These are phyloP conservation scores for Escallonia rubra DNA, from an alignment of 129 eudicot species.

Conservation along the genomic window DNA sequence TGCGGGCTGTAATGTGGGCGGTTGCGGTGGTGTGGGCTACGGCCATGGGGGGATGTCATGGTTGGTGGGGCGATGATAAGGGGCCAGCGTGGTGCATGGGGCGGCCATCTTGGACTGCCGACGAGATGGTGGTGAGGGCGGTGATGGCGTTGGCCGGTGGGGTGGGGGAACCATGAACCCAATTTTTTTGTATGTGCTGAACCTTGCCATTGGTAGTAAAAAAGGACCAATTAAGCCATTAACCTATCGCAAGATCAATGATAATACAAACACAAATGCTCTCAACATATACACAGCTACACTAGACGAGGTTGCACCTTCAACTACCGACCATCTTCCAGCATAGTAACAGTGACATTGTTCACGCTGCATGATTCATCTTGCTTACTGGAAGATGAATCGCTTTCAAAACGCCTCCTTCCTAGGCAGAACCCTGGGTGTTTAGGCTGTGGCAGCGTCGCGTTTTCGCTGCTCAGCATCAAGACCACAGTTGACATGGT, in stretches of 20 bases:
- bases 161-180: too few species aligned
- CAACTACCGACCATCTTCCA: slow-evolving; percentile 56
- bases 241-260: neutral
- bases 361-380: slow-evolving; percentile 65
- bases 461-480: slow-evolving; percentile 64
- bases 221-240: too few species aligned
- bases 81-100: too few species aligned
- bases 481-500: slow-evolving; percentile 59
- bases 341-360: slow-evolving; percentile 55
- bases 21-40: too few species aligned
- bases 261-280: neutral
- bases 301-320: neutral
- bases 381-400: slow-evolving; percentile 52
- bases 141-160: too few species aligned
- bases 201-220: too few species aligned
- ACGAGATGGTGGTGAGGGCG: too few species aligned
- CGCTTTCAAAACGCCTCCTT: slow-evolving; percentile 42
- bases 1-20: too few species aligned
- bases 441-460: slow-evolving; percentile 53
- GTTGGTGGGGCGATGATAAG: too few species aligned
- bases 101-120: too few species aligned
- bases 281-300: slow-evolving; percentile 9
- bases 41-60: too few species aligned
- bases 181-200: too few species aligned
- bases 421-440: slow-evolving; percentile 73